Evolutionary conservation across 805 yeast species (phyloP), one percentile per base, ranked within the genome.

Genomic region (Yamadazyma paraphyllophila): DNA sequence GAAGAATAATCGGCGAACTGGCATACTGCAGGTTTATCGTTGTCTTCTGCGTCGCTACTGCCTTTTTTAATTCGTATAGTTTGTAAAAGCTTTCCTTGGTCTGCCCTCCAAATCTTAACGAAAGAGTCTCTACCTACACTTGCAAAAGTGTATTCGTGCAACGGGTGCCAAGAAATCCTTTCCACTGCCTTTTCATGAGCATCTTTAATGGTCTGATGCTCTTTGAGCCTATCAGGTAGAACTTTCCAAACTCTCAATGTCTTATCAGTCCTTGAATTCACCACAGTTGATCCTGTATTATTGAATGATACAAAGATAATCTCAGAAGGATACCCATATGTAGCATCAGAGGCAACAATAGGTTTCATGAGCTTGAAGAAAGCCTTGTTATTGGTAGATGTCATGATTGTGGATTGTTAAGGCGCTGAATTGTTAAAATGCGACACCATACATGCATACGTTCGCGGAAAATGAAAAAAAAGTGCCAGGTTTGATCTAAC

Each of bases 121-220:
- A 49, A 53, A 10, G 66, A 65, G 52, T 78, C 85, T 25, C 67
- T 53, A 5, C 80, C 80, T 30, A 76, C 80, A 5, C 77, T 66
- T 2, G 76, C 81, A 43, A 81, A 65, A 10, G 65, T 53, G 35
- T 66, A 65, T 25, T 78, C 77, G 25, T 66, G 57, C 14, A 56
- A 56, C 0, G 85, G 83, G 39, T 74, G 65, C 83, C 83, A 81
- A 2, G 71, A 53, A 7, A 81, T 47, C 16, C 67, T 49, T 43
- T 69, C 73, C 15, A 74, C 74, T 1, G 69, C 53, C 39, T 60
- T 60, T 2, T 51, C 47, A 49, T 78, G 82, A 2, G 75, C 66
- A 27, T 61, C 60, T 34, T 67, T 74, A 15, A 80, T 66, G 10
- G 57, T 55, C 2, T 67, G 64, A 2, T 76, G 70, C 30, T 73